Evolutionary conservation across 106 monocot species (phyloP).

Genomic region (Dendrobium chrysotoxum): DNA sequence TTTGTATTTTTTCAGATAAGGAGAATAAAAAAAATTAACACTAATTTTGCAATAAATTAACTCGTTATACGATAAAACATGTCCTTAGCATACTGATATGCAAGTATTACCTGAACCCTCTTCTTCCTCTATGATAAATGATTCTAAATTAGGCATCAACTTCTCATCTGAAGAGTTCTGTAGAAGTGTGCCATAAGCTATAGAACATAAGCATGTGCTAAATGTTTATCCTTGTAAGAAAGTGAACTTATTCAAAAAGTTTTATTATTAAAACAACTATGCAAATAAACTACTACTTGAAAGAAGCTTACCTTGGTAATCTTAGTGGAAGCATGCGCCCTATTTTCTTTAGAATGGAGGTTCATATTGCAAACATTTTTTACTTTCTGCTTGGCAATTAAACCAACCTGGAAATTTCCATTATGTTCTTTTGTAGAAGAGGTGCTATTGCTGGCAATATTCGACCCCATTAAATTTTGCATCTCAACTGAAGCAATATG

Average conservation of each 20-base stretch:
- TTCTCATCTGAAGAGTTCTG: conserved; percentile 47
- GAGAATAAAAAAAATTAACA: not conserved
- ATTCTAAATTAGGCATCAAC: conserved; percentile 61
- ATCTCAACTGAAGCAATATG: not conserved
- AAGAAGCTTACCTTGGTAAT: conserved; percentile 38
- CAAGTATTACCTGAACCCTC: conserved; percentile 85
- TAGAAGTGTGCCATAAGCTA: conserved; percentile 9
- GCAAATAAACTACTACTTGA: not conserved
- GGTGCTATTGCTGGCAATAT: not conserved
- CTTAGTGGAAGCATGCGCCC: conserved; percentile 10
- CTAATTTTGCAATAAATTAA: not conserved
- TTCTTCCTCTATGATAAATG: conserved; percentile 82
- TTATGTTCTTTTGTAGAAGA: conserved; percentile 6
- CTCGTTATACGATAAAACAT: not conserved
- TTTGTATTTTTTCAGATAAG: not conserved
- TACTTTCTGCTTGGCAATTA: conserved; percentile 25
- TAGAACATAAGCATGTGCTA: not conserved
- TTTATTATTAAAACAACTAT: not conserved
- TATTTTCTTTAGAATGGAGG: conserved; percentile 28
- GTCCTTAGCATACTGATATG: not conserved
- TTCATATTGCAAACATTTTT: conserved; percentile 17
- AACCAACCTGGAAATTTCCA: conserved; percentile 12
- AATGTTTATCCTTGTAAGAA: not conserved
- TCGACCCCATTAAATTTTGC: not conserved
- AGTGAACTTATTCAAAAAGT: not conserved